These are phyloP conservation scores for Brassica rapa DNA, from an alignment of 345 rosid genomes.

Conservation along the genomic window DNA sequence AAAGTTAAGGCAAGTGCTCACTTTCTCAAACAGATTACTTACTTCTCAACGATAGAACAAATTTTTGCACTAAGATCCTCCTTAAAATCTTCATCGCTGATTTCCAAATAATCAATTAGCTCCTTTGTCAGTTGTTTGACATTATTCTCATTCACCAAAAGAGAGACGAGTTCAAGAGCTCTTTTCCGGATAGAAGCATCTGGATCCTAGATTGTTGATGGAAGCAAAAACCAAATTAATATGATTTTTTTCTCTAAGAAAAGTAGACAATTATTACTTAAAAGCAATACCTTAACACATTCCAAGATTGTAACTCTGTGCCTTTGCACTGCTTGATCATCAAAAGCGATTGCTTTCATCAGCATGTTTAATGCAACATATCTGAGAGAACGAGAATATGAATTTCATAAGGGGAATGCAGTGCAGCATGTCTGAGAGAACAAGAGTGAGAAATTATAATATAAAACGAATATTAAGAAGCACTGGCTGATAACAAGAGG, in stretches of 20 bases:
- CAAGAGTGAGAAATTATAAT: constrained; percentile 10
- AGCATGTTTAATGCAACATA: constrained; percentile 97
- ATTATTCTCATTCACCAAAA: constrained; percentile 88
- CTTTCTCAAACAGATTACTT: constrained; percentile 45
- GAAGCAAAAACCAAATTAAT: constrained; percentile 40
- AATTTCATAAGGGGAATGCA: constrained; percentile 45
- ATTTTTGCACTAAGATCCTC: constrained; percentile 98
- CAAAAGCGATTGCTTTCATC: constrained; percentile 88
- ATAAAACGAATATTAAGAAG: constrained; percentile 21
- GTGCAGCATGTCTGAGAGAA: constrained; percentile 68
- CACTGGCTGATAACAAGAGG: constrained; percentile 13
- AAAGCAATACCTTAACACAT: constrained; percentile 86
- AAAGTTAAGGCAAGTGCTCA: constrained; percentile 8
- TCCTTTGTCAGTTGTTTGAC: constrained; percentile 90
- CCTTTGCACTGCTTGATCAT: constrained; percentile 95
- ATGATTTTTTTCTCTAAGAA: constrained; percentile 5
- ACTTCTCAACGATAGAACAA: constrained; percentile 96
- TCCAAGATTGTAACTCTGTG: constrained; percentile 95
- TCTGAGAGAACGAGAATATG: constrained; percentile 45
- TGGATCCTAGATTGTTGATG: constrained; percentile 66
- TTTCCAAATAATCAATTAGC: constrained; percentile 92
- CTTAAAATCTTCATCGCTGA: constrained; percentile 93
- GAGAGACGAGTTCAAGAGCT: constrained; percentile 88
- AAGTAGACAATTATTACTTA: neutral
- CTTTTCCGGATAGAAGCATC: constrained; percentile 99